phyloP scores from a whole-genome alignment of 345 rosid species.

The Populus alba region DNA sequence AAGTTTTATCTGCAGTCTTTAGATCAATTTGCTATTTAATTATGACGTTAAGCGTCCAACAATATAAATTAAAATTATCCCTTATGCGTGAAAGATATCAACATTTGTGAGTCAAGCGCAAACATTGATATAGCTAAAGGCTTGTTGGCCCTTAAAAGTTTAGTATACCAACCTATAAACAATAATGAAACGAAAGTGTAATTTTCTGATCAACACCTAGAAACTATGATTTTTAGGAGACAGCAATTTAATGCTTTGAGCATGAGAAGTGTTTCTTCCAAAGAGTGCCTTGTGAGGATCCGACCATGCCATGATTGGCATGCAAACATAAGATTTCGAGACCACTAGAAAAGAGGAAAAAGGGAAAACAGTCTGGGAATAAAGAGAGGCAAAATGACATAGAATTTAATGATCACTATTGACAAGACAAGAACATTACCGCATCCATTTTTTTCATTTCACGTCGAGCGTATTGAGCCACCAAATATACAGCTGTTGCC shows the following conservation, averaged over 20 bases:
- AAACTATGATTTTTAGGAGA: not conserved
- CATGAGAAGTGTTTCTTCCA: not conserved
- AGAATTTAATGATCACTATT: not conserved
- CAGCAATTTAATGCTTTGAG: not conserved
- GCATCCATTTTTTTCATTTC: constrained; percentile 86
- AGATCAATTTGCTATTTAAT: not conserved
- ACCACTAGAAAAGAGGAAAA: constrained; percentile 1
- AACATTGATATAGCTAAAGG: not conserved
- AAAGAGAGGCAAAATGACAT: not conserved
- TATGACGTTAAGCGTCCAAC: not conserved
- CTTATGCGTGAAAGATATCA: not conserved
- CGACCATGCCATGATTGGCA: not conserved
- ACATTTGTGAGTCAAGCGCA: not conserved
- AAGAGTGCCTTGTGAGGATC: not conserved
- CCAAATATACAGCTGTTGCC: constrained; percentile 72
- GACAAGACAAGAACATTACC: constrained; percentile 24
- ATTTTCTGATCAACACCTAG: not conserved
- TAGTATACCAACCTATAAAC: not conserved
- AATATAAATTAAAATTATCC: not conserved
- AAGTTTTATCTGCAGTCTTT: not conserved
- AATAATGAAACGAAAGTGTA: not conserved
- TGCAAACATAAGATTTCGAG: not conserved
- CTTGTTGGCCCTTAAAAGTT: not conserved
- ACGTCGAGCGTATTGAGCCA: constrained; percentile 80
- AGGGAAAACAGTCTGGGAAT: not conserved